phyloP scores from a whole-genome alignment of 1,284 basidiomycete genomes.

The Ceratobasidium sp. region DNA sequence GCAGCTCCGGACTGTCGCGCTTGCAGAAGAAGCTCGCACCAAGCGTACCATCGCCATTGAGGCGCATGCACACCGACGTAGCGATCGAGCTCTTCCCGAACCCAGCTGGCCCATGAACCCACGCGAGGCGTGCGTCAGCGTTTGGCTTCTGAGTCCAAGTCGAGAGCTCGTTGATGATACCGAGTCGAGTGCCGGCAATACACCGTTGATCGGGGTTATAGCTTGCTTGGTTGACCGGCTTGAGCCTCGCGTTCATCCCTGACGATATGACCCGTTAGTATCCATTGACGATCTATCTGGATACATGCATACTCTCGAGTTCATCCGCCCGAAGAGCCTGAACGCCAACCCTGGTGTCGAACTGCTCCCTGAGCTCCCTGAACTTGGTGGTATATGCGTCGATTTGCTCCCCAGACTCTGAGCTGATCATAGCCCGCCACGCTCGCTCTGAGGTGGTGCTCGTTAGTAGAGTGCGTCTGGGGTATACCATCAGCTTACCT shows the following conservation, averaged over 20 bases:
- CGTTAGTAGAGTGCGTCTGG: neutral
- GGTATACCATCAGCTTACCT: neutral
- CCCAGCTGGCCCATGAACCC: slow-evolving; percentile 52
- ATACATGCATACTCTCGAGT: too few relatives aligned
- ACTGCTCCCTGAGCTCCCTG: neutral
- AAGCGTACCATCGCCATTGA: slow-evolving; percentile 44
- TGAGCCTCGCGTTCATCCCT: too few relatives aligned
- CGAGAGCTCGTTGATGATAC: neutral
- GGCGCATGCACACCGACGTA: slow-evolving; percentile 49
- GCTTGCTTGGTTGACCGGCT: neutral
- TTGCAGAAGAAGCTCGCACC: slow-evolving; percentile 56
- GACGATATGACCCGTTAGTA: too few relatives aligned
- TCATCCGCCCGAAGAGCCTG: neutral
- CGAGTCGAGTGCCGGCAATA: neutral
- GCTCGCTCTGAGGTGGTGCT: neutral
- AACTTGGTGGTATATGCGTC: neutral
- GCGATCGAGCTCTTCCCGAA: slow-evolving; percentile 53
- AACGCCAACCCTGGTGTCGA: neutral
- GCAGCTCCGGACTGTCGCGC: slow-evolving; percentile 45
- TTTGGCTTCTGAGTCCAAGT: neutral
- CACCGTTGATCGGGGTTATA: neutral
- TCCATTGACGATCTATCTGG: too few relatives aligned
- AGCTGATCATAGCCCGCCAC: neutral
- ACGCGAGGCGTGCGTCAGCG: slow-evolving; percentile 13
- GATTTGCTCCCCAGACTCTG: neutral